A percentile compares a stretch with the other conserved stretches of the same genome.
These are phyloP conservation scores for Elongisporangium prolatum DNA, from an alignment of 352 stramenopile genomes.

Conservation along the genomic window DNA sequence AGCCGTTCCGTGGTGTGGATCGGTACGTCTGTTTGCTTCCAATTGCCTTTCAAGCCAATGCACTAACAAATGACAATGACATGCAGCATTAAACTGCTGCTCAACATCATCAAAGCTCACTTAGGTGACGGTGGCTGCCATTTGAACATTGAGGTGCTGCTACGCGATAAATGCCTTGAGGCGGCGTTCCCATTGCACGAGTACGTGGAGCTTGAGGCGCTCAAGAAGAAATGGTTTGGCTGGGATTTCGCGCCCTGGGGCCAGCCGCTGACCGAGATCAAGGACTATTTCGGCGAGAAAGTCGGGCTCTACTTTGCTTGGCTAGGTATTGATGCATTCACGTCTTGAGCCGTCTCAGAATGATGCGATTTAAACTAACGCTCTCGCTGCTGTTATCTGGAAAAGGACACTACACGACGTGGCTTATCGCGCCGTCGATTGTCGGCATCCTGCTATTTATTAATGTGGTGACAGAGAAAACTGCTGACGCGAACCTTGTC, in stretches of 20 bases:
- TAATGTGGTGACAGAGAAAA: constrained; percentile 54
- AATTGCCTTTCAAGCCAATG: no score
- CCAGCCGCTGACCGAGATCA: constrained; percentile 59
- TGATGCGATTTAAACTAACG: neutral
- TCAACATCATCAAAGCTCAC: constrained; percentile 63
- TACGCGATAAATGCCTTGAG: constrained; percentile 55
- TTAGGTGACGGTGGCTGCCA: constrained; percentile 49
- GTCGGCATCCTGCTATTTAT: constrained; percentile 88
- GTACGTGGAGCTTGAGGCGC: constrained; percentile 28
- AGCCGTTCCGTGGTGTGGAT: constrained; percentile 68
- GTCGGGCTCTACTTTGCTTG: constrained; percentile 97
- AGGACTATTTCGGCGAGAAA: constrained; percentile 86
- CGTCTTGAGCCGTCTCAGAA: no score
- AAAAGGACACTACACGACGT: constrained; percentile 91
- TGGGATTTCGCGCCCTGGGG: constrained; percentile 55
- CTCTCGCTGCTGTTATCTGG: neutral
- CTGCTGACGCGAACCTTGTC: constrained; percentile 52
- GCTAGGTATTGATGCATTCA: constrained; percentile 74
- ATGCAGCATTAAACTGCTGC: constrained; percentile 58
- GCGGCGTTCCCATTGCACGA: constrained; percentile 61
- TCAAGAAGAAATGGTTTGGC: constrained; percentile 60
- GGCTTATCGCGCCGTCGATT: constrained; percentile 90
- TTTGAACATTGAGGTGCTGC: constrained; percentile 48
- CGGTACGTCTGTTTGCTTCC: no score
- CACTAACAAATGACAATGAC: no score